Evolutionary conservation across 1,284 basidiomycete species (phyloP).

Genomic region (Blastosporella zonata): DNA sequence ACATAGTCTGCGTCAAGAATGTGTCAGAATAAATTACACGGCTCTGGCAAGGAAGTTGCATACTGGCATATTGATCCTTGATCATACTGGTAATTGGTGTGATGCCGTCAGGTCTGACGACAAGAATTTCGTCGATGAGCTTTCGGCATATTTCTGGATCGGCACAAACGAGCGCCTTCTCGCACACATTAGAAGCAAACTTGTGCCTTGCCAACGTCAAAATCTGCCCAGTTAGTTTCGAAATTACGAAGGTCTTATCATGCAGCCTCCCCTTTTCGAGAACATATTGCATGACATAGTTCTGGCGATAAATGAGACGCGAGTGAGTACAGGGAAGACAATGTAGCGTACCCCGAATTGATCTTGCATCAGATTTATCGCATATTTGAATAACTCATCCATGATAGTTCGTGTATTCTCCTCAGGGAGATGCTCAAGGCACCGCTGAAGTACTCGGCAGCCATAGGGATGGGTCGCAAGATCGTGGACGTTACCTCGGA

Average conservation of each 20-base stretch:
- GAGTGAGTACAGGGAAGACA: conserved; percentile 1
- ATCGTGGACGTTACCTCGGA: conserved; percentile 81
- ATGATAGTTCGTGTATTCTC: conserved; percentile 71
- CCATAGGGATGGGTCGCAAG: conserved; percentile 92
- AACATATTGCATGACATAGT: conserved; percentile 95
- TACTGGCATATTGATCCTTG: conserved; percentile 89
- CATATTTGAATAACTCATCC: conserved; percentile 80
- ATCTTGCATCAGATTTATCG: conserved; percentile 76
- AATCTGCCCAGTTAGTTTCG: conserved; percentile 76
- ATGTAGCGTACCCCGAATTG: conserved; percentile 75
- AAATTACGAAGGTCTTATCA: conserved; percentile 72
- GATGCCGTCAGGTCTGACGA: conserved; percentile 56
- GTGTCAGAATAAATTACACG: conserved; percentile 9
- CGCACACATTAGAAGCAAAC: conserved; percentile 96
- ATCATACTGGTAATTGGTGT: conserved; percentile 77
- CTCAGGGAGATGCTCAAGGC: conserved; percentile 82
- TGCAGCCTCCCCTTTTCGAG: conserved; percentile 74
- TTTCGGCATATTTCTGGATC: conserved; percentile 58
- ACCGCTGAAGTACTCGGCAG: conserved; percentile 92
- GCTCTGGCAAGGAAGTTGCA: conserved; percentile 28
- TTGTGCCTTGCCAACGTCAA: conserved; percentile 85
- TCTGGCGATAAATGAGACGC: conserved; percentile 42
- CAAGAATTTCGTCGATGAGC: conserved; percentile 82
- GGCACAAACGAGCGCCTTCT: conserved; percentile 81
- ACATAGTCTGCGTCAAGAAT: conserved; percentile 62